A percentile compares a stretch with the other conserved stretches of the same genome.
These are phyloP conservation scores for Selaginella tamariscina DNA, from an alignment of 75 land plant species.

Conservation along the genomic window DNA sequence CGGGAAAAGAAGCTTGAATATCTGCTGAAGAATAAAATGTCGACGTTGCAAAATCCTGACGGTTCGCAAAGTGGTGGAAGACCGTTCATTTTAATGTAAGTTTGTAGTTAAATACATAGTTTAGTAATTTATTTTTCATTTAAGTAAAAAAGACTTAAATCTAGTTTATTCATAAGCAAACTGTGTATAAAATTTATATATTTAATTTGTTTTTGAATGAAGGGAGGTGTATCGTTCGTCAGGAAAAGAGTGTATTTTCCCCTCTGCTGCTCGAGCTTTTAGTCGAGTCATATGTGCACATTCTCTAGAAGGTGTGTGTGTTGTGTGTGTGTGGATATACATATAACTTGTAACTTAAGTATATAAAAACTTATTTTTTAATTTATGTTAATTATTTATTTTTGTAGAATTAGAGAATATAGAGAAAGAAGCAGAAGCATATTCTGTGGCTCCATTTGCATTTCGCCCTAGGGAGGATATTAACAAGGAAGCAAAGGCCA, in stretches of 20 bases:
- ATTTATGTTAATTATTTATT: too few relatives aligned
- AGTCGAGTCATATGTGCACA: neutral
- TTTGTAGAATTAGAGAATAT: neutral
- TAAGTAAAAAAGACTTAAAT: too few relatives aligned
- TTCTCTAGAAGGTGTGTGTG: neutral
- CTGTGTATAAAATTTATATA: too few relatives aligned
- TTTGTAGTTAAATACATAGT: neutral
- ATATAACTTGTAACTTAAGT: too few relatives aligned
- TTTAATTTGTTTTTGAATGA: too few relatives aligned
- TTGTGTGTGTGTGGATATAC: neutral
- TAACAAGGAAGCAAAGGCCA: neutral
- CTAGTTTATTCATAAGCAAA: too few relatives aligned
- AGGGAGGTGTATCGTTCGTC: neutral
- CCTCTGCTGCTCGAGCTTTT: neutral
- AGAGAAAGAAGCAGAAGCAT: neutral
- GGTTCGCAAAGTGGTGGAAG: neutral
- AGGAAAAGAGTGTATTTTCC: neutral
- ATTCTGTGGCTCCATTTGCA: neutral
- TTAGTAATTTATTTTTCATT: too few relatives aligned
- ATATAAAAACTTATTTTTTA: too few relatives aligned
- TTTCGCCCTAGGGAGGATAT: neutral
- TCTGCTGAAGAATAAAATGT: neutral
- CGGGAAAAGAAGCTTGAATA: neutral
- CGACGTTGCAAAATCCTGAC: neutral
- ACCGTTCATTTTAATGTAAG: neutral